Conservation (phyloP, 225 moss, liverwort and hornwort species). For the Takakia lepidozioides region DNA sequence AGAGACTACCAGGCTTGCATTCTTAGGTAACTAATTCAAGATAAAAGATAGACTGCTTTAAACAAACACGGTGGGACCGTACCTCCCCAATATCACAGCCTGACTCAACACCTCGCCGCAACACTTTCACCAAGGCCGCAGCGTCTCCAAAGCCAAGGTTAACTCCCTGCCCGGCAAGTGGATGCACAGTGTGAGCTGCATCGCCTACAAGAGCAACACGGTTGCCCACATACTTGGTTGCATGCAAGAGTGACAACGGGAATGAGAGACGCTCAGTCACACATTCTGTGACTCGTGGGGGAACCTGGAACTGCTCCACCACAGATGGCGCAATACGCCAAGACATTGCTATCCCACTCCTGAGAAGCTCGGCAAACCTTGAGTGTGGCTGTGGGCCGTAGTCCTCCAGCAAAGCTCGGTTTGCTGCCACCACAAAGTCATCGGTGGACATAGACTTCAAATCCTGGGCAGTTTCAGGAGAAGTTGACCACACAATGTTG, state of each 20-base stretch:
- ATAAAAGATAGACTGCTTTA: too few species aligned
- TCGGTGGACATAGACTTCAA: slow-evolving; percentile 64
- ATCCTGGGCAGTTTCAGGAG: slow-evolving; percentile 63
- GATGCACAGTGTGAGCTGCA: slow-evolving; percentile 96
- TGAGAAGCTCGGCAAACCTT: slow-evolving; percentile 29
- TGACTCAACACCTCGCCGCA: slow-evolving; percentile 56
- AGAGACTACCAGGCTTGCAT: too few species aligned
- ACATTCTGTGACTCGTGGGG: slow-evolving; percentile 66
- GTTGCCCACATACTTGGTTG: slow-evolving; percentile 58
- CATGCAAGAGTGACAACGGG: slow-evolving; percentile 72
- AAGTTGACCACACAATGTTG: slow-evolving; percentile 98
- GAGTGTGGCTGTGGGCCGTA: slow-evolving; percentile 51
- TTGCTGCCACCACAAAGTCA: slow-evolving; percentile 62
- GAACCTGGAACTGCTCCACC: slow-evolving; percentile 56
- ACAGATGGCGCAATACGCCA: slow-evolving; percentile 47
- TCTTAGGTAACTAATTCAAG: too few species aligned
- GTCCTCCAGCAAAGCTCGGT: slow-evolving; percentile 63
- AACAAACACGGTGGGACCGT: neutral
- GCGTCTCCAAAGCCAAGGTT: slow-evolving; percentile 98
- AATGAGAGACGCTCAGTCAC: slow-evolving; percentile 72
- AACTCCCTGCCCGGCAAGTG: slow-evolving; percentile 93
- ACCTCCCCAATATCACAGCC: slow-evolving; percentile 96
- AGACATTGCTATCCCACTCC: slow-evolving; percentile 34
- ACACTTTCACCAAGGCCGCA: slow-evolving; percentile 45
- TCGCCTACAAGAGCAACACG: slow-evolving; percentile 94